Conservation (phyloP, 768 basidiomycete species). For the Tricholoma hemisulphureum region DNA sequence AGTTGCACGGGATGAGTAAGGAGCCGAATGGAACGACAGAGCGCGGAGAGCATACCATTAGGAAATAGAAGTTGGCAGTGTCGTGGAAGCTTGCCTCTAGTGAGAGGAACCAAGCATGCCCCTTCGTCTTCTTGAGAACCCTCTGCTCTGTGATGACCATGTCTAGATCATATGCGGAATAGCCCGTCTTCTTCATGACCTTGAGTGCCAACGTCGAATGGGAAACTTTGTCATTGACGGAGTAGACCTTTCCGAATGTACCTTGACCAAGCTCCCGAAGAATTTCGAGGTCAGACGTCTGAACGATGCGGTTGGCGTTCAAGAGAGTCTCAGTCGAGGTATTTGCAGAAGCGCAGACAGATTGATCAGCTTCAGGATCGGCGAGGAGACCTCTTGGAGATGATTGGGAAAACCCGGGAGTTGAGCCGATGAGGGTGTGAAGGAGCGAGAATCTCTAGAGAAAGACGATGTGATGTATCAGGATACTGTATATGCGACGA, state of each 20-base stretch:
- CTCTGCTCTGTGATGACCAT: slow-evolving; percentile 9
- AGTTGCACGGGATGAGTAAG: not conserved
- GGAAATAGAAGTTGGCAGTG: slow-evolving; percentile 14
- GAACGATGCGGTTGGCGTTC: not conserved
- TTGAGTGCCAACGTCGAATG: slow-evolving; percentile 12
- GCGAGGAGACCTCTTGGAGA: not conserved
- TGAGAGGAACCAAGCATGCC: slow-evolving; percentile 1
- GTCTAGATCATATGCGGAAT: not conserved
- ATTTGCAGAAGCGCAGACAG: not conserved
- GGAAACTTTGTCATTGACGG: slow-evolving; percentile 7
- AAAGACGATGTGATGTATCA: not conserved
- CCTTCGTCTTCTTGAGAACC: slow-evolving; percentile 1
- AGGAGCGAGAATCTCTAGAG: not conserved
- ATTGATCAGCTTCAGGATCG: not conserved
- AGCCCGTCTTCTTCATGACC: slow-evolving; percentile 4
- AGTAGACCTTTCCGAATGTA: slow-evolving; percentile 11
- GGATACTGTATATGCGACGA: not conserved
- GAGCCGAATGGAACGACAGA: not conserved
- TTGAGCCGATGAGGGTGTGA: not conserved
- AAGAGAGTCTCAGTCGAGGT: not conserved
- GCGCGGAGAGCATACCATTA: slow-evolving; percentile 1
- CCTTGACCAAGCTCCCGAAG: slow-evolving; percentile 12
- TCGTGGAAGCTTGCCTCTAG: slow-evolving; percentile 16
- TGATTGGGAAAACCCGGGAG: not conserved
- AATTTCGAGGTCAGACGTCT: slow-evolving; percentile 7